A percentile compares a stretch with the other conserved stretches of the same genome.
Conservation (phyloP, 306 rosid genomes). For the Castanospermum australe region DNA sequence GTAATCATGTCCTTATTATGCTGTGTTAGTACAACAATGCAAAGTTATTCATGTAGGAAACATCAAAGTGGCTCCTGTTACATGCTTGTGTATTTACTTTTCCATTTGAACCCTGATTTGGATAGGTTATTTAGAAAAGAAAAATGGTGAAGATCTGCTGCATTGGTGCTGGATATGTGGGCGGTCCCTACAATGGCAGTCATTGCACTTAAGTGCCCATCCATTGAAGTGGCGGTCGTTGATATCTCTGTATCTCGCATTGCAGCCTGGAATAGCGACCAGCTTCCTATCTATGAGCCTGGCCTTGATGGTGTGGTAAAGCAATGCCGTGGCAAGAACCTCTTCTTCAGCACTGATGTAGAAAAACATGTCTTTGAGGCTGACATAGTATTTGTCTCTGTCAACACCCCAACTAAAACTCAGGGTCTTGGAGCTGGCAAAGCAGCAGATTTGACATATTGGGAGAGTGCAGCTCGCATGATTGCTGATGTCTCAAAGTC, state of each 20-base stretch:
- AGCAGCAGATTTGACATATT: slow-evolving; percentile 96
- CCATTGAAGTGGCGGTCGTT: slow-evolving; percentile 84
- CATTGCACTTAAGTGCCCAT: slow-evolving; percentile 91
- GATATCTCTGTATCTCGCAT: slow-evolving; percentile 82
- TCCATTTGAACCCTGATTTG: slow-evolving; percentile 27
- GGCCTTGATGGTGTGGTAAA: slow-evolving; percentile 92
- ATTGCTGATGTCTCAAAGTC: slow-evolving; percentile 95
- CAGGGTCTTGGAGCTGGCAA: slow-evolving; percentile 98
- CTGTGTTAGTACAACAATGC: not conserved
- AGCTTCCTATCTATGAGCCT: slow-evolving; percentile 96
- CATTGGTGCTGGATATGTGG: slow-evolving; percentile 99
- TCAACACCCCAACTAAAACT: slow-evolving; percentile 97
- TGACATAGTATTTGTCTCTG: slow-evolving; percentile 96
- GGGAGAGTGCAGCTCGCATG: slow-evolving; percentile 99
- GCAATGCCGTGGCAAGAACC: slow-evolving; percentile 94
- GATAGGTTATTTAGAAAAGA: slow-evolving; percentile 44
- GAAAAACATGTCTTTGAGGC: slow-evolving; percentile 87
- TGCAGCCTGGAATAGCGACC: slow-evolving; percentile 92
- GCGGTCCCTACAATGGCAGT: slow-evolving; percentile 99
- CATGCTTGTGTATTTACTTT: slow-evolving; percentile 22
- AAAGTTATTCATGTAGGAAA: not conserved
- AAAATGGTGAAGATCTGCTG: slow-evolving; percentile 99
- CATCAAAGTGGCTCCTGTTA: not conserved
- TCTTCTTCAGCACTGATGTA: slow-evolving; percentile 96
- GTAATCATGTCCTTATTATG: not conserved